Evolutionary conservation across 768 basidiomycete genomes (phyloP).

Genomic region (Phylloporus rhodoxanthus): DNA sequence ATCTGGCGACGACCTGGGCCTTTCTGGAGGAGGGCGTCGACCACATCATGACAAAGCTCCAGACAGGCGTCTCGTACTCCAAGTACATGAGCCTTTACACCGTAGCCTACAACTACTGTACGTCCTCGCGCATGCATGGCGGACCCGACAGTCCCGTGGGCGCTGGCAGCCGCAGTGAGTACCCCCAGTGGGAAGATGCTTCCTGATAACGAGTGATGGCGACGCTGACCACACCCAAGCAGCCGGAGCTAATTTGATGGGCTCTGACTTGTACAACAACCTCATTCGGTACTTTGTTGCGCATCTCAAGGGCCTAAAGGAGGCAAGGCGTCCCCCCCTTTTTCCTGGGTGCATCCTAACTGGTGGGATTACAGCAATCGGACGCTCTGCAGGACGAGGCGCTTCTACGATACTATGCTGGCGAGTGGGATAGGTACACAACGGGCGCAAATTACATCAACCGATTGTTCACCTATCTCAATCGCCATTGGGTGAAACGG

Average conservation of each 20-base stretch:
- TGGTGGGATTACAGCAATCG: constrained; percentile 48
- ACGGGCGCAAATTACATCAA: constrained; percentile 97
- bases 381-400: constrained; percentile 81
- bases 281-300: constrained; percentile 84
- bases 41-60: constrained; percentile 88
- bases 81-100: constrained; percentile 88
- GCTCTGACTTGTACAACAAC: constrained; percentile 94
- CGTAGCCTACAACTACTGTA: constrained; percentile 97
- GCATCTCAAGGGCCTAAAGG: constrained; percentile 65
- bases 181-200: constrained; percentile 19
- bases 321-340: constrained; percentile 41
- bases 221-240: constrained; percentile 16
- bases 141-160: constrained; percentile 32
- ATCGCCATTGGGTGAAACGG: constrained; percentile 98
- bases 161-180: constrained; percentile 54
- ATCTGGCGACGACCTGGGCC: constrained; percentile 80
- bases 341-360: constrained; percentile 3
- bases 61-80: constrained; percentile 83
- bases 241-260: constrained; percentile 95
- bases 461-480: constrained; percentile 94
- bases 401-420: constrained; percentile 83
- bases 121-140: constrained; percentile 73
- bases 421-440: constrained; percentile 95
- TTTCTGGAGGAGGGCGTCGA: constrained; percentile 84
- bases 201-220: constrained; percentile 17